Evolutionary conservation across 106 monocot genomes (phyloP).

Genomic region (Vanilla planifolia): DNA sequence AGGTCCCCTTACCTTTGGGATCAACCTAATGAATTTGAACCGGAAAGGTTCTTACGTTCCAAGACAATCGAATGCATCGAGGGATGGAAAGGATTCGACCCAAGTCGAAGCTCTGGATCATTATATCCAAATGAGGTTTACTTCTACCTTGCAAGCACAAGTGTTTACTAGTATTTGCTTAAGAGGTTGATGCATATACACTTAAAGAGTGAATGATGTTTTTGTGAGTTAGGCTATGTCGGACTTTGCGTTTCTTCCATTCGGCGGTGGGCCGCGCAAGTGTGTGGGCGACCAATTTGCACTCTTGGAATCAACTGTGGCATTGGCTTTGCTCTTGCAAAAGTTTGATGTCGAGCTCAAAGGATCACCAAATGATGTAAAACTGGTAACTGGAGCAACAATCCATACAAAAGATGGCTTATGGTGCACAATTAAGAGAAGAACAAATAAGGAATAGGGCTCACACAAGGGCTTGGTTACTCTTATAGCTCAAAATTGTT

Average conservation of each 20-base stretch:
- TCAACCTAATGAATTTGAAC: slow-evolving; percentile 78
- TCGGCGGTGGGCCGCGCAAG: slow-evolving; percentile 88
- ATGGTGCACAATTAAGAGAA: slow-evolving; percentile 81
- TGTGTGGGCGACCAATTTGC: slow-evolving; percentile 95
- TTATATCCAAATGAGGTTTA: slow-evolving; percentile 92
- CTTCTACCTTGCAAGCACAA: not conserved
- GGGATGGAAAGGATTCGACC: slow-evolving; percentile 93
- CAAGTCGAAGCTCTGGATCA: slow-evolving; percentile 73
- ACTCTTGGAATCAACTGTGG: slow-evolving; percentile 79
- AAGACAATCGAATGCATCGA: slow-evolving; percentile 56
- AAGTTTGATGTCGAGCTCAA: slow-evolving; percentile 79
- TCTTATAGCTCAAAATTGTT: too few relatives aligned
- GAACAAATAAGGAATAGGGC: slow-evolving; percentile 8
- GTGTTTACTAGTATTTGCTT: not conserved
- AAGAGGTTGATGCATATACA: not conserved
- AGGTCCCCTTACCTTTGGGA: slow-evolving; percentile 97
- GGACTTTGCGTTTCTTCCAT: slow-evolving; percentile 89
- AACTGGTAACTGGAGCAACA: slow-evolving; percentile 91
- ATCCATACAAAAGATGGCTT: slow-evolving; percentile 89
- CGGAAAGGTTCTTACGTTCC: slow-evolving; percentile 79
- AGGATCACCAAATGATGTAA: slow-evolving; percentile 72
- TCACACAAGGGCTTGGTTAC: too few relatives aligned
- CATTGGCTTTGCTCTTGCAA: slow-evolving; percentile 60
- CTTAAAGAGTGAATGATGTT: not conserved
- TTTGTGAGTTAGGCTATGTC: slow-evolving; percentile 45